Evolutionary conservation across 805 yeast species (phyloP).

Genomic region (Pichia exigua): DNA sequence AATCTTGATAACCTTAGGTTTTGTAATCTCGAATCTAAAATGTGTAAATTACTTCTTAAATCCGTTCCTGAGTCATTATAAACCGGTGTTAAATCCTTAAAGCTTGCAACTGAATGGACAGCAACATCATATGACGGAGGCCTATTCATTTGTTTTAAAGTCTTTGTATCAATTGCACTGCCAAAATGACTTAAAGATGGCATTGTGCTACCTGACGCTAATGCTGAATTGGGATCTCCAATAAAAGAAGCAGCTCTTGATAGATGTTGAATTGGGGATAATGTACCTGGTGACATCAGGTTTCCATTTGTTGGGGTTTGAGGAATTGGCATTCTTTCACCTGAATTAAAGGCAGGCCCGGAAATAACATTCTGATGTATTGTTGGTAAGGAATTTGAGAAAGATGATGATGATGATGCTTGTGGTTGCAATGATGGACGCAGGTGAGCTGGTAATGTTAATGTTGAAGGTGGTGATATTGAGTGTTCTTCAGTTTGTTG

Average conservation of each 20-base stretch:
- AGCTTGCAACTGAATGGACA: constrained; percentile 41
- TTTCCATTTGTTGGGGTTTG: background rate
- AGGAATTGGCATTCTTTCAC: constrained; percentile 8
- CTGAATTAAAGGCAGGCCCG: constrained; percentile 19
- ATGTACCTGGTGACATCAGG: constrained; percentile 32
- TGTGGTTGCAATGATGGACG: background rate
- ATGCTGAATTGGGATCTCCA: background rate
- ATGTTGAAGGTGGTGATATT: background rate
- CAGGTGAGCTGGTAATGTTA: background rate
- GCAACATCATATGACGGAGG: constrained; percentile 89
- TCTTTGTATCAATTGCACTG: background rate
- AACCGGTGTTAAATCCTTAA: constrained; percentile 60
- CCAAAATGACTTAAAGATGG: background rate
- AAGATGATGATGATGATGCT: background rate
- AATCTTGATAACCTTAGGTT: constrained; percentile 13
- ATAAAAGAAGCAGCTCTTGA: constrained; percentile 51
- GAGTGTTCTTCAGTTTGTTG: background rate
- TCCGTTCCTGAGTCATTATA: constrained; percentile 39
- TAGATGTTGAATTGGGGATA: constrained; percentile 50
- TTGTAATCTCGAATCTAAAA: constrained; percentile 26
- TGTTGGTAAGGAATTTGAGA: background rate
- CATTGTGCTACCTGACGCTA: background rate
- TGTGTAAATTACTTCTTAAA: constrained; percentile 21
- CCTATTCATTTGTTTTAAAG: constrained; percentile 30
- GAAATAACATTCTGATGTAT: constrained; percentile 7